These are phyloP conservation scores for Sedum album DNA, from an alignment of 164 flowering plant species.

Conservation along the genomic window DNA sequence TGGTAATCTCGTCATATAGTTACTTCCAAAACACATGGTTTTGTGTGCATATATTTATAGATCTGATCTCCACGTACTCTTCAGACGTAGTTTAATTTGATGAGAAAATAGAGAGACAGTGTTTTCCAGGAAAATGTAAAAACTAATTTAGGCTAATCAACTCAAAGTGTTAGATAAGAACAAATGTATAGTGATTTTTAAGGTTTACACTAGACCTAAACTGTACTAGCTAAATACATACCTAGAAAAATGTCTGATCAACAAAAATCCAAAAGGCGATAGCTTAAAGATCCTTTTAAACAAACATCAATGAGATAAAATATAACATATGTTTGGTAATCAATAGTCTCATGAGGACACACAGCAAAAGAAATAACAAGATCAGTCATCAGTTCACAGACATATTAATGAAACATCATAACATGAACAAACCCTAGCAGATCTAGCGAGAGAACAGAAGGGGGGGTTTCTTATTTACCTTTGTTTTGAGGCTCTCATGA, in stretches of 20 bases:
- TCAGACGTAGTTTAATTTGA: neutral
- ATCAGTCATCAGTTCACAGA: neutral
- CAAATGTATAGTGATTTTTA: too few relatives aligned
- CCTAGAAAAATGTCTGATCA: neutral
- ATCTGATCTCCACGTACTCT: neutral
- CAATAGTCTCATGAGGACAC: too few relatives aligned
- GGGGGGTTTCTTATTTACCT: neutral
- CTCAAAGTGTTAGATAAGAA: neutral
- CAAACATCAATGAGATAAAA: too few relatives aligned
- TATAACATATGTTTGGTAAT: too few relatives aligned
- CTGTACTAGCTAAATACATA: neutral
- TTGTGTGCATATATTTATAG: neutral
- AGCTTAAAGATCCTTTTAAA: too few relatives aligned
- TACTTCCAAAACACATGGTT: neutral
- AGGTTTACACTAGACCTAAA: neutral
- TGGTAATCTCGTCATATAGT: neutral
- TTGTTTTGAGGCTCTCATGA: neutral
- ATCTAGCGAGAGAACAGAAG: neutral
- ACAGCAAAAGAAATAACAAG: neutral
- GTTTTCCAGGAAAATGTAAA: neutral
- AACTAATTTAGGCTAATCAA: neutral
- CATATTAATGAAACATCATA: neutral
- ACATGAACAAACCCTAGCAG: neutral
- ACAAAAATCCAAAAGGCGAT: neutral
- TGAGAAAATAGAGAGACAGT: neutral